These are phyloP conservation scores for Lizonia empirigonia DNA, from an alignment of 2,329 filamentous ascomycete species.

Conservation along the genomic window DNA sequence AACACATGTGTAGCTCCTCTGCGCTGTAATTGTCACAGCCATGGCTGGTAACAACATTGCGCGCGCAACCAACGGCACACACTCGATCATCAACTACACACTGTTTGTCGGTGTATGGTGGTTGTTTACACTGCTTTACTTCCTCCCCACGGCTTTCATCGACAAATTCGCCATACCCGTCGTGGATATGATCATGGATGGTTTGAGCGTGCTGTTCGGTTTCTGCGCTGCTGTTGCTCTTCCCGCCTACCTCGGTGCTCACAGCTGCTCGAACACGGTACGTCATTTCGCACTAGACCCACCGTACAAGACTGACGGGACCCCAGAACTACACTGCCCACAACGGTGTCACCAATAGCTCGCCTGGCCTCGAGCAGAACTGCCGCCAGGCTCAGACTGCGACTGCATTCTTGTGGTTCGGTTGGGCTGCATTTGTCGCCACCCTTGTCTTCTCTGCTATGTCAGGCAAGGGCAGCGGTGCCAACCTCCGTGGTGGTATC, in stretches of 20 bases:
- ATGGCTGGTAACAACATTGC: constrained; percentile 68
- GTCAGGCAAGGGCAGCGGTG: constrained; percentile 55
- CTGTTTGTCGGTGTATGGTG: constrained; percentile 73
- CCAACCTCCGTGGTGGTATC: constrained; percentile 55
- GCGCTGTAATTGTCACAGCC: constrained; percentile 64
- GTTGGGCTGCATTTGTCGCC: constrained; percentile 66
- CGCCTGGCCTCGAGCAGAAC: constrained; percentile 63
- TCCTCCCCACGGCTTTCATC: constrained; percentile 62
- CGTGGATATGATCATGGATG: constrained; percentile 63
- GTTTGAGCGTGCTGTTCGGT: constrained; percentile 67
- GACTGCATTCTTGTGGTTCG: constrained; percentile 79
- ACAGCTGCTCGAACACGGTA: constrained; percentile 69
- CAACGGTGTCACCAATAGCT: constrained; percentile 69
- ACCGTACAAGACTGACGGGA: constrained; percentile 2
- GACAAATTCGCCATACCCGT: constrained; percentile 60
- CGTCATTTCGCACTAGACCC: constrained; percentile 29
- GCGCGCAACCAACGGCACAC: constrained; percentile 58
- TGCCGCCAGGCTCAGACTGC: constrained; percentile 78
- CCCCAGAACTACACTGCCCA: constrained; percentile 49
- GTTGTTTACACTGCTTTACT: constrained; percentile 69
- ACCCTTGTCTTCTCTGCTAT: constrained; percentile 62
- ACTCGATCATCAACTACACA: constrained; percentile 63
- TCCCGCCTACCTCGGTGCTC: constrained; percentile 69
- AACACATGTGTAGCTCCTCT: constrained; percentile 58
- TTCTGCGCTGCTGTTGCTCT: constrained; percentile 74